Evolutionary conservation across 208 protist species (phyloP).

Genomic region (Crithidia sp.): DNA sequence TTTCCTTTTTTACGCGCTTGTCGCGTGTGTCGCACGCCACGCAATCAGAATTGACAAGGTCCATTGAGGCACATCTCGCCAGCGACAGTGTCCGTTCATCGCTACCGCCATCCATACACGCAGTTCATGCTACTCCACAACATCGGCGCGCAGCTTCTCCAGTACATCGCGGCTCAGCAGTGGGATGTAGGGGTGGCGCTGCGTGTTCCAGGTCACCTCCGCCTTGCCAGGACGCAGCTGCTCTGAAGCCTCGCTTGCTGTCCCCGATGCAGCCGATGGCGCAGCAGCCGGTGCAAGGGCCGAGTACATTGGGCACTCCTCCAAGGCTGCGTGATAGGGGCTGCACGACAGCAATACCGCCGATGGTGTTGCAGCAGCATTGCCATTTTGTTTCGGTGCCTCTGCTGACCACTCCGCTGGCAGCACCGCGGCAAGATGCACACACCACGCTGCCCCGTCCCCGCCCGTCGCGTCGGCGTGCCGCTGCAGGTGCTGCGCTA

Average conservation of each 20-base stretch:
- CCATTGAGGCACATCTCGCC: no score
- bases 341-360: constrained; percentile 67
- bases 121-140: neutral
- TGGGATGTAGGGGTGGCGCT: constrained; percentile 73
- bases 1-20: no score
- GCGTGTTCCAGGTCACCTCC: constrained; percentile 74
- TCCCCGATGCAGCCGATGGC: neutral
- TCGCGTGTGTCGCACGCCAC: no score
- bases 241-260: neutral
- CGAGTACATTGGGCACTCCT: constrained; percentile 69
- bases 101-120: no score
- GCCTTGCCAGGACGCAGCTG: neutral
- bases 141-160: constrained; percentile 39
- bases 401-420: neutral
- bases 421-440: constrained; percentile 52
- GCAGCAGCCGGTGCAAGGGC: constrained; percentile 16
- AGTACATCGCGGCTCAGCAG: constrained; percentile 68
- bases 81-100: no score
- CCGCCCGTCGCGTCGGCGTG: constrained; percentile 16
- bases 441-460: constrained; percentile 51
- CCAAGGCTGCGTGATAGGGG: constrained; percentile 56
- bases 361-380: constrained; percentile 1
- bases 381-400: neutral
- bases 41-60: no score
- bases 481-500: constrained; percentile 40